These are phyloP conservation scores for Pseudevernia furfuracea DNA, from an alignment of 495 filamentous ascomycete species.

Conservation along the genomic window DNA sequence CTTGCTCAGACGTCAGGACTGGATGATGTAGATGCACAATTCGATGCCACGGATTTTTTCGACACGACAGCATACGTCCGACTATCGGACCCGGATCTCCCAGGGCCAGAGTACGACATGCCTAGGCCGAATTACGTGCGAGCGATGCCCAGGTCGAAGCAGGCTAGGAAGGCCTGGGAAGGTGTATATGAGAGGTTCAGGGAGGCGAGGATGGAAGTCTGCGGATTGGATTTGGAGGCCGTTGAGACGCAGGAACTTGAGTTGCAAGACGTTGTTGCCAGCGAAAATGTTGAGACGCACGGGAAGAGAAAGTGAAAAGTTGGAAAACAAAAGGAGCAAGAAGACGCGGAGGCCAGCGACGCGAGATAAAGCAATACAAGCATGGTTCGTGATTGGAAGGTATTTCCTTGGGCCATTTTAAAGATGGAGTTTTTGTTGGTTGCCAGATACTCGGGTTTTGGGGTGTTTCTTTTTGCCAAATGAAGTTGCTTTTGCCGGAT, in stretches of 20 bases:
- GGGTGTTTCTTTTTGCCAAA: background rate
- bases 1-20: slow-evolving; percentile 21
- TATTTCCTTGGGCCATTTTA: background rate
- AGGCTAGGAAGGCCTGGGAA: slow-evolving; percentile 42
- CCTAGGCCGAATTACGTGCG: slow-evolving; percentile 29
- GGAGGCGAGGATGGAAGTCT: slow-evolving; percentile 31
- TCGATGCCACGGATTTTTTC: slow-evolving; percentile 35
- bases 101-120: slow-evolving; percentile 41
- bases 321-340: background rate
- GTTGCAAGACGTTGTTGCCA: background rate
- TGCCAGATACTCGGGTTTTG: background rate
- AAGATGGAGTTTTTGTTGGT: background rate
- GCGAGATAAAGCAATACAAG: background rate
- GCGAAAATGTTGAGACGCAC: slow-evolving; percentile 3
- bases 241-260: background rate
- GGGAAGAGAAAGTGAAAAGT: background rate
- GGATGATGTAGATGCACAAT: slow-evolving; percentile 26
- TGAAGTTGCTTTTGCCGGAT: background rate
- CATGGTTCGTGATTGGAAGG: background rate
- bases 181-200: slow-evolving; percentile 30
- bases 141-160: slow-evolving; percentile 32
- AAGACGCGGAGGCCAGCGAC: background rate
- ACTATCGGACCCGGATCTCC: slow-evolving; percentile 36
- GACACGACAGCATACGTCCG: slow-evolving; percentile 36
- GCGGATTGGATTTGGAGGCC: slow-evolving; percentile 32